Evolutionary conservation across 2,329 filamentous ascomycete genomes (phyloP).

Genomic region (Pseudogymnoascus sp.): DNA sequence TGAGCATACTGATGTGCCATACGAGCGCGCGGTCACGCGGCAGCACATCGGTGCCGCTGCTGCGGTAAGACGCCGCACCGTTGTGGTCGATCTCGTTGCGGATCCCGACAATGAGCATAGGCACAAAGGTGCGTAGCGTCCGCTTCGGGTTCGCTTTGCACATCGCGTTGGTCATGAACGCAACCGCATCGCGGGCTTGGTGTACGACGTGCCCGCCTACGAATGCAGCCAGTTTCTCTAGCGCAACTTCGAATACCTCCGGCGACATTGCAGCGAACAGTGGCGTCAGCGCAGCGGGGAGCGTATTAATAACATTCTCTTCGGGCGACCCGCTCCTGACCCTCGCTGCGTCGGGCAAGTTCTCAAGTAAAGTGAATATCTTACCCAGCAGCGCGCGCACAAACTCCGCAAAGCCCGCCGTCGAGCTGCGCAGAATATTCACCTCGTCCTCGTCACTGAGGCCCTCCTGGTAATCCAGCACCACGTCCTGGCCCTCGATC

Average conservation of each 20-base stretch:
- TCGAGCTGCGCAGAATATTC: conserved; percentile 83
- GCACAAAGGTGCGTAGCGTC: conserved; percentile 81
- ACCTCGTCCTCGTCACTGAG: conserved; percentile 81
- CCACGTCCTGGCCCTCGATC: conserved; percentile 71
- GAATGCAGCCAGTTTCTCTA: conserved; percentile 89
- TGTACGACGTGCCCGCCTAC: conserved; percentile 92
- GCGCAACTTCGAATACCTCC: conserved; percentile 82
- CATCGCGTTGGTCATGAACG: conserved; percentile 92
- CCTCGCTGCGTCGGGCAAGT: conserved; percentile 81
- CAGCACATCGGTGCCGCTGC: conserved; percentile 85
- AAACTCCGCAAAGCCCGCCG: conserved; percentile 88
- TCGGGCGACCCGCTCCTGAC: conserved; percentile 87
- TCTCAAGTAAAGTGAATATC: conserved; percentile 91
- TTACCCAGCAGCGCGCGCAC: conserved; percentile 82
- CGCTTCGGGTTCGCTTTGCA: conserved; percentile 95
- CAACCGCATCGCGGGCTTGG: conserved; percentile 94
- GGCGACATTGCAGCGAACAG: conserved; percentile 85
- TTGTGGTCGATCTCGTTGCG: conserved; percentile 96
- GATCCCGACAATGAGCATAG: conserved; percentile 83
- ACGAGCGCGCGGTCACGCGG: conserved; percentile 87
- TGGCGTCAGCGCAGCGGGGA: conserved; percentile 85
- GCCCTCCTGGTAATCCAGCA: conserved; percentile 76
- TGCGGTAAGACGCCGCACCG: conserved; percentile 87
- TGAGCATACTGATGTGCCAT: conserved; percentile 94
- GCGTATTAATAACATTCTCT: conserved; percentile 91